Base-by-base conservation (phyloP, 768 basidiomycete genomes). In the Mycena vitilis region DNA sequence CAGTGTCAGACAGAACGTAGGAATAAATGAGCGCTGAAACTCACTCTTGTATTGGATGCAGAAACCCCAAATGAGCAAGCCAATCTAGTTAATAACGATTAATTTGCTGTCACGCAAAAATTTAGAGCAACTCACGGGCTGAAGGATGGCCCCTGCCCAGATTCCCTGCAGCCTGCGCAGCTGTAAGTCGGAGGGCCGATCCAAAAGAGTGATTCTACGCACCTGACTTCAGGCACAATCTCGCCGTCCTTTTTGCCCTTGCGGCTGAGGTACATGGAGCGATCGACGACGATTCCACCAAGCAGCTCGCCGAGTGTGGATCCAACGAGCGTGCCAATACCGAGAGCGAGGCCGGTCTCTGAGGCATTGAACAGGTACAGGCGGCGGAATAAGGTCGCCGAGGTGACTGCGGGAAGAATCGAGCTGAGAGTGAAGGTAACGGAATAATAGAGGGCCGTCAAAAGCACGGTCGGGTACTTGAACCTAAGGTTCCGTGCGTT, bases 361-460 rank as follows among this genome's bases (percentile, higher is more conserved):
- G 66, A 68, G 18, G 66, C 54, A 25, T 40, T 63, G 56, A 71
- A 67, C 4, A 42, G 45, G 61, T 63, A 71, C 6, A 68, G 61
- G 16, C 40, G 38, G n/a, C 48, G 60, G 66, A 71, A 71, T 12
- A 71, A 60, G 18, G 60, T 67, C 36, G 70, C 66, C 3, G 61
- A 62, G 0, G 70, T 71, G 36, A 71, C 70, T 11, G 70, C 70
- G 23, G 70, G 70, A 0, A 71, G 57, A 25, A 71, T 71, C 34
- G 65, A 67, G 51, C 51, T 37, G 15, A 71, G 56, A 9, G 65
- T 66, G n/a, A 67, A 71, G 37, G 65, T 59, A 7, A 59, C 40
- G 2, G 65, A 57, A 36, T 71, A 71, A 57, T 63, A 71, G 5
- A 71, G 37, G 0, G 70, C 70, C 2, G 70, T 61, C 51, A 71